Conservation (phyloP, 2,329 filamentous ascomycete genomes). For the Aspergillus udagawae region DNA sequence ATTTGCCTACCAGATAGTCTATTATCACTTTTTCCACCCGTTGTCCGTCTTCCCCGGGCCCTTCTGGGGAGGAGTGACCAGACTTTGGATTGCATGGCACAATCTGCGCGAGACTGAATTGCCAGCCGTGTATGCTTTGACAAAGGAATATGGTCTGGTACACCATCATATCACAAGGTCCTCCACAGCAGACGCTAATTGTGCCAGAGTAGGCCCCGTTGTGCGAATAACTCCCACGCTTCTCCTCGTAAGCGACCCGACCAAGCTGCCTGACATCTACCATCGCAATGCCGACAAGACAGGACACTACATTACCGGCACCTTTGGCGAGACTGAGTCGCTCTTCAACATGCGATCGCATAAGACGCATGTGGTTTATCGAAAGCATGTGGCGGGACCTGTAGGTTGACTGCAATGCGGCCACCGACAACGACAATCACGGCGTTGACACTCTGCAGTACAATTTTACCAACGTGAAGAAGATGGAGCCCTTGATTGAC, state of each 20-base stretch:
- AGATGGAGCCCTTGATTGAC: conserved; percentile 57
- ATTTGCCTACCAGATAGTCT: conserved; percentile 34
- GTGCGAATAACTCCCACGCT: conserved; percentile 52
- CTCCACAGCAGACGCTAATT: background rate
- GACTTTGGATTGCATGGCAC: conserved; percentile 53
- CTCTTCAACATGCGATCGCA: conserved; percentile 57
- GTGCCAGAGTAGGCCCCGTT: conserved; percentile 42
- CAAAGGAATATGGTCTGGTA: conserved; percentile 20
- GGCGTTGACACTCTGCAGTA: conserved; percentile 33
- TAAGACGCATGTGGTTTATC: conserved; percentile 48
- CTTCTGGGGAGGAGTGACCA: conserved; percentile 53
- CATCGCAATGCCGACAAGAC: conserved; percentile 54
- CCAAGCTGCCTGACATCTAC: conserved; percentile 55
- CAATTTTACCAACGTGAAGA: conserved; percentile 54
- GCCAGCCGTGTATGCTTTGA: conserved; percentile 39
- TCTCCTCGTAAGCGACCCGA: conserved; percentile 51
- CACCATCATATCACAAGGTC: background rate
- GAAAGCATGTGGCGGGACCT: conserved; percentile 53
- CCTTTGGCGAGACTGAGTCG: conserved; percentile 53
- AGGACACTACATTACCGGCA: conserved; percentile 56
- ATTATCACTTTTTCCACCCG: conserved; percentile 50
- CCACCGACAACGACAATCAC: background rate
- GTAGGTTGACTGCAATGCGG: conserved; percentile 17
- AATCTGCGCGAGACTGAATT: conserved; percentile 47
- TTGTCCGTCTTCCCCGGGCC: conserved; percentile 51